A percentile compares a stretch with the other conserved stretches of the same genome.
phyloP scores from a whole-genome alignment of 345 rosid genomes.

The Citrus australasica region DNA sequence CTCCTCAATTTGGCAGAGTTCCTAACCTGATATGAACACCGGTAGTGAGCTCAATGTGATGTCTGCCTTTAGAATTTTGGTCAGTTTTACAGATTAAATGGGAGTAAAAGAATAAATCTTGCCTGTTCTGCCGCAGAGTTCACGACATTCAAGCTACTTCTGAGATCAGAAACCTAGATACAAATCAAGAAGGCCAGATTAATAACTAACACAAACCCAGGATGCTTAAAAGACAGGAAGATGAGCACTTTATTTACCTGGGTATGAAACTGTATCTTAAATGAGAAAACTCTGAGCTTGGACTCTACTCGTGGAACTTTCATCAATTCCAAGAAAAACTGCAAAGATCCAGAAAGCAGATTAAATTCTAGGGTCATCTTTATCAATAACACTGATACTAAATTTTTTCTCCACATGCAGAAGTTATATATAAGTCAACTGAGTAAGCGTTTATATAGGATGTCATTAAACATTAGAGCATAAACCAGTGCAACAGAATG shows the following conservation, averaged over 20 bases:
- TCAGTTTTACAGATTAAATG: neutral
- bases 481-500: neutral
- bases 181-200: constrained; percentile 11
- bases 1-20: constrained; percentile 70
- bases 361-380: constrained; percentile 9
- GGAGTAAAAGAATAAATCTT: constrained; percentile 21
- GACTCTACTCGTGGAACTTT: constrained; percentile 86
- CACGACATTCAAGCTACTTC: constrained; percentile 58
- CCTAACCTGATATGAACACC: constrained; percentile 46
- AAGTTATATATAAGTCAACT: neutral
- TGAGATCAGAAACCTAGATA: constrained; percentile 74
- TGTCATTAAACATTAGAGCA: neutral
- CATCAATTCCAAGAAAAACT: constrained; percentile 93
- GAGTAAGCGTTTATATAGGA: neutral
- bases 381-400: neutral
- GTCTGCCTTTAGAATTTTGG: neutral
- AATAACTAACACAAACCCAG: constrained; percentile 12
- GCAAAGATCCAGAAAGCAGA: constrained; percentile 29
- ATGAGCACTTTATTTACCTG: constrained; percentile 50
- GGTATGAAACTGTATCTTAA: constrained; percentile 75
- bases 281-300: constrained; percentile 89
- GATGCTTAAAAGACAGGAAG: constrained; percentile 3
- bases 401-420: neutral
- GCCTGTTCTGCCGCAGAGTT: constrained; percentile 86
- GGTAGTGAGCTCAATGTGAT: constrained; percentile 1